Evolutionary conservation across 768 basidiomycete genomes (phyloP).

Genomic region (Rhodotorula taiwanensis): DNA sequence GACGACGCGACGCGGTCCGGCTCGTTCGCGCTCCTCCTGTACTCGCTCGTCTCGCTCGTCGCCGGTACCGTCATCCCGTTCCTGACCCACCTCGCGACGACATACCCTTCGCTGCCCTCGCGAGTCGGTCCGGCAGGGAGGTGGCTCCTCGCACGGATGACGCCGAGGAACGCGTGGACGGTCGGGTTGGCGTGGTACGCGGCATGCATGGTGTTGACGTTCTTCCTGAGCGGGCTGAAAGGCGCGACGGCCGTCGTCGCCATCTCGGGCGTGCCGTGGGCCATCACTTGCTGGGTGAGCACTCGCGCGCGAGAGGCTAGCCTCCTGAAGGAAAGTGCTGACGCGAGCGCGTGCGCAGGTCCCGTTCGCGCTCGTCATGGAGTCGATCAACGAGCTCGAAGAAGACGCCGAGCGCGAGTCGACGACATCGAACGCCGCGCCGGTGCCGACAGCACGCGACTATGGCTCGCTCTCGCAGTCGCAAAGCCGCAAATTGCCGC

Average conservation of each 20-base stretch:
- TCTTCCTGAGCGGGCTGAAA: conserved; percentile 56
- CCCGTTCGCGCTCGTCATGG: conserved; percentile 30
- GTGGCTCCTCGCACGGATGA: conserved; percentile 11
- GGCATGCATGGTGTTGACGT: conserved; percentile 60
- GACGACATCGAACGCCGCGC: no score
- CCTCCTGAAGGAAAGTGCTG: no score
- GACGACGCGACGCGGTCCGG: conserved; percentile 74
- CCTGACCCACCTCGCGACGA: conserved; percentile 45
- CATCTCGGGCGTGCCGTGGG: conserved; percentile 84
- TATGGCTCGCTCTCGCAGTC: no score
- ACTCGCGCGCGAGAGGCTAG: no score
- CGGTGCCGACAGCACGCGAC: no score
- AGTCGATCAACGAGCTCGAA: conserved; percentile 17
- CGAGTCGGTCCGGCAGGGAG: conserved; percentile 1
- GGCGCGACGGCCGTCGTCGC: conserved; percentile 68
- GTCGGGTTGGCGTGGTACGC: conserved; percentile 68
- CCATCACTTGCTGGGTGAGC: conserved; percentile 75
- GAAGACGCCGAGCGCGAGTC: background rate
- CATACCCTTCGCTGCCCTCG: conserved; percentile 9
- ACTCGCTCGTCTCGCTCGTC: conserved; percentile 61
- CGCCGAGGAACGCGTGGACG: conserved; percentile 52
- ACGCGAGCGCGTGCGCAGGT: conserved; percentile 4
- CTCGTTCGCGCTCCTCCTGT: conserved; percentile 71
- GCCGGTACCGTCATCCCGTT: conserved; percentile 66
- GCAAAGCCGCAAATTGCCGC: no score